phyloP scores from a whole-genome alignment of 805 yeast species.

The Cyberlindnera xylosilytica region DNA sequence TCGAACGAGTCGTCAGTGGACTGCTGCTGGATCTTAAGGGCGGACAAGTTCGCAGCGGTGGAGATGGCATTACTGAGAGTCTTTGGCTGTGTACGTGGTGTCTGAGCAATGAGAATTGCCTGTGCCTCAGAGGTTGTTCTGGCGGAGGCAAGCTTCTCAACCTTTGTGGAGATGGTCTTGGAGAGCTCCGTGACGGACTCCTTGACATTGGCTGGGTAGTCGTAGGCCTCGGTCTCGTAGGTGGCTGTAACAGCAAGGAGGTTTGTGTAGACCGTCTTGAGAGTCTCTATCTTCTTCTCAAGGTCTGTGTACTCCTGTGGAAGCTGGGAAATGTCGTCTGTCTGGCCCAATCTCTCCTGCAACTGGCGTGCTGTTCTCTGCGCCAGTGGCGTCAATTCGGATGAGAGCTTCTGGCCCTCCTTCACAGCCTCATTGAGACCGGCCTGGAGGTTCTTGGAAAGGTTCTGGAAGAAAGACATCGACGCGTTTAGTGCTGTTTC shows the following conservation, averaged over 20 bases:
- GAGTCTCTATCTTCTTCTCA: constrained; percentile 69
- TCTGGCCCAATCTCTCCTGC: constrained; percentile 77
- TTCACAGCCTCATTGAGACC: constrained; percentile 31
- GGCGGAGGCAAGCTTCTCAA: constrained; percentile 66
- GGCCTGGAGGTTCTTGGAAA: constrained; percentile 29
- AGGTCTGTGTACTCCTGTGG: constrained; percentile 78
- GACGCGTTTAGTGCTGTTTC: too few species aligned
- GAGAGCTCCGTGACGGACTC: constrained; percentile 77
- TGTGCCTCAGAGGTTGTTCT: constrained; percentile 81
- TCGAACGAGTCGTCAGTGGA: constrained; percentile 39
- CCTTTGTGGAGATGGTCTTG: constrained; percentile 59
- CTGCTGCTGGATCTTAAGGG: constrained; percentile 29
- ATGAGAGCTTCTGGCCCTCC: constrained; percentile 44
- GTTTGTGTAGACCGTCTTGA: constrained; percentile 63
- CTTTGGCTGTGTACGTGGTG: constrained; percentile 59
- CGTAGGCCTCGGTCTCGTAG: constrained; percentile 77
- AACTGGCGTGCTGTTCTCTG: constrained; percentile 76
- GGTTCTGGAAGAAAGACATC: constrained; percentile 30
- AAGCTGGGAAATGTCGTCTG: constrained; percentile 78
- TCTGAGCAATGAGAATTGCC: constrained; percentile 56
- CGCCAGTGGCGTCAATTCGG: constrained; percentile 68
- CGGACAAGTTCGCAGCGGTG: constrained; percentile 59
- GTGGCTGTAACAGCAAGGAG: constrained; percentile 48
- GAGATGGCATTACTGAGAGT: constrained; percentile 80
- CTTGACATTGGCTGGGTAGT: constrained; percentile 70